Evolutionary conservation across 2,329 filamentous ascomycete genomes (phyloP).

Genomic region (Cylindrodendrum hubeiense): DNA sequence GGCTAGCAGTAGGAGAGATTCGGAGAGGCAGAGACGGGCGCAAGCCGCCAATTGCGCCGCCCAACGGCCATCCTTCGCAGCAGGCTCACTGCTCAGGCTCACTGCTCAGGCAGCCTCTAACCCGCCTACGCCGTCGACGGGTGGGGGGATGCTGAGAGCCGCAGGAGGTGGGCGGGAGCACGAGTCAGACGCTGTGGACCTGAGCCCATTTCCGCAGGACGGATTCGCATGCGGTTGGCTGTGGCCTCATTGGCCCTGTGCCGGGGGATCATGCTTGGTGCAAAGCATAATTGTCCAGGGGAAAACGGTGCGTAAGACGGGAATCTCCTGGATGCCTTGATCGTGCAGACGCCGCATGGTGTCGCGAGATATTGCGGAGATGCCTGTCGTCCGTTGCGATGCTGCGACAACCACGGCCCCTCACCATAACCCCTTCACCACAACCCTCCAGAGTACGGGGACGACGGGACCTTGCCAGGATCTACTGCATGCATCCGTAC

Average conservation of each 20-base stretch:
- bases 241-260: neutral
- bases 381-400: neutral
- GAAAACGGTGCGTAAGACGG: neutral
- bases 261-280: neutral
- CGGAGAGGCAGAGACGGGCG: neutral
- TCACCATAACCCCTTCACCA: neutral
- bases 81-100: no score
- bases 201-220: slow-evolving; percentile 8
- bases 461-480: neutral
- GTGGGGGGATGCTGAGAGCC: slow-evolving; percentile 10
- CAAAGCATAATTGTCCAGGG: neutral
- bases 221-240: slow-evolving; percentile 7
- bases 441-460: neutral
- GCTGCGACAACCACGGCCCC: neutral
- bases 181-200: slow-evolving; percentile 15
- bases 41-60: neutral
- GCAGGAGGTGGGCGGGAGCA: neutral
- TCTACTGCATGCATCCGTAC: neutral
- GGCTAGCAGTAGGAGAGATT: neutral
- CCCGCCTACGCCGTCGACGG: neutral
- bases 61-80: neutral
- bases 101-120: slow-evolving; percentile 1
- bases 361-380: neutral
- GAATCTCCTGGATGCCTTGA: neutral
- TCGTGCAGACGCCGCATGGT: neutral